Base-by-base conservation (phyloP, 2,329 filamentous ascomycete genomes). In the Lithohypha guttulata region DNA sequence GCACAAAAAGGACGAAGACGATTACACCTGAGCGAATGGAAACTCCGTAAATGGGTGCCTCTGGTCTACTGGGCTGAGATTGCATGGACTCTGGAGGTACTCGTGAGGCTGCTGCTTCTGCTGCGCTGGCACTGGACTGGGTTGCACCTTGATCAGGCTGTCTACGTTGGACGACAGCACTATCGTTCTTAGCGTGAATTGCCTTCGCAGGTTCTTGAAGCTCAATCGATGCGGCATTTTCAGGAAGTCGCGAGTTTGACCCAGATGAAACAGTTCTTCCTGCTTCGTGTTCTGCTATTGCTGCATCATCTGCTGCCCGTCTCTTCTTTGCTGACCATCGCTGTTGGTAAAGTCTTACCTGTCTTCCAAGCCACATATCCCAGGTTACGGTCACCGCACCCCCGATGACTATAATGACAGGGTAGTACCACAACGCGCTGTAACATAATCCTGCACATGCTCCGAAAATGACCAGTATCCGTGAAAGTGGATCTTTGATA, bases 401-500 rank as follows among this genome's bases (percentile, higher is more conserved):
- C 0, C 69, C 72, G 1, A 64, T 46, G 0, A 70, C 49, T 58
- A 84, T 77, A 3, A 85, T 53, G 0, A 74, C 51, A 0, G 81
- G 81, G 31, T 84, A 85, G 48, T 81, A 86, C 81, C 81, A 86
- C 0, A 85, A 58, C 0, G 79, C 73, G 34, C 76, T 83, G 49
- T 84, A 84, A 34, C 81, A 64, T 47, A 85, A 59, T 0, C 80
- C 81, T 0, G 77, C 79, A 6, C 70, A 66, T 1, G 66, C 81
- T 3, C 72, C 71, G 6, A 79, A 50, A 10, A 83, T 77, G 0
- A 85, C 74, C 2, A 84, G 48, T 0, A 78, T 59, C 1, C 80
- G 62, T 0, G 79, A 78, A 2, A 81, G 32, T 13, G 64, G 63
- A 51, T 84, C 79, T 0, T 70, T 77, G 39, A 84, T 77, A 0